A percentile compares a stretch with the other conserved stretches of the same genome.
Evolutionary conservation across 2,329 filamentous ascomycete species (phyloP).

Genomic region (Trichoderma koningii): DNA sequence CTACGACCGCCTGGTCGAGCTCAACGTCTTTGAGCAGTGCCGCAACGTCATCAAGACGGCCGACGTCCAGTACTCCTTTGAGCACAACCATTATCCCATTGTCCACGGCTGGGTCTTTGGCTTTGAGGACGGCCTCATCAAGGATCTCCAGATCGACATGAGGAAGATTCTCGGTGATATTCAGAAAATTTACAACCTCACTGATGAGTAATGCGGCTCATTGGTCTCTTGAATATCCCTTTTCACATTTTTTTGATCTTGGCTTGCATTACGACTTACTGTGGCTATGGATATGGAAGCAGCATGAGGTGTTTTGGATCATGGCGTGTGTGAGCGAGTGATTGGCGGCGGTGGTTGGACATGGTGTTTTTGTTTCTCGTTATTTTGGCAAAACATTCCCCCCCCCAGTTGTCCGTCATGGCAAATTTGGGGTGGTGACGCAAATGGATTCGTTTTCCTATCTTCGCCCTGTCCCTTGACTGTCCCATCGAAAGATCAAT

Average conservation of each 20-base stretch:
- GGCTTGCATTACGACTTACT: background rate
- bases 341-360: background rate
- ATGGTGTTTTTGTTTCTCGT: background rate
- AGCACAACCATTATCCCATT: conserved; percentile 64
- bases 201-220: conserved; percentile 32
- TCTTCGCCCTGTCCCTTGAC: background rate
- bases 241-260: background rate
- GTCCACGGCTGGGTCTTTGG: conserved; percentile 76
- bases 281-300: background rate
- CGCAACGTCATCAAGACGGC: conserved; percentile 78
- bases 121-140: conserved; percentile 66
- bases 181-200: conserved; percentile 66
- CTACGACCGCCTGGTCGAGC: conserved; percentile 73
- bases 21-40: conserved; percentile 79
- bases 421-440: background rate
- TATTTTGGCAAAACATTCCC: background rate
- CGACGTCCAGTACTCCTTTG: conserved; percentile 72
- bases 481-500: background rate
- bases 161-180: conserved; percentile 57
- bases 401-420: background rate
- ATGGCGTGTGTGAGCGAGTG: background rate
- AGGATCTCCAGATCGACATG: conserved; percentile 65
- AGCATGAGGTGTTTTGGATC: background rate
- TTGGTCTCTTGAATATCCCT: background rate
- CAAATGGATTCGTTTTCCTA: conserved; percentile 2